A percentile compares a stretch with the other conserved stretches of the same genome.
These are phyloP conservation scores for Kodamaea alishanica DNA, from an alignment of 1,139 yeast genomes.

Conservation along the genomic window DNA sequence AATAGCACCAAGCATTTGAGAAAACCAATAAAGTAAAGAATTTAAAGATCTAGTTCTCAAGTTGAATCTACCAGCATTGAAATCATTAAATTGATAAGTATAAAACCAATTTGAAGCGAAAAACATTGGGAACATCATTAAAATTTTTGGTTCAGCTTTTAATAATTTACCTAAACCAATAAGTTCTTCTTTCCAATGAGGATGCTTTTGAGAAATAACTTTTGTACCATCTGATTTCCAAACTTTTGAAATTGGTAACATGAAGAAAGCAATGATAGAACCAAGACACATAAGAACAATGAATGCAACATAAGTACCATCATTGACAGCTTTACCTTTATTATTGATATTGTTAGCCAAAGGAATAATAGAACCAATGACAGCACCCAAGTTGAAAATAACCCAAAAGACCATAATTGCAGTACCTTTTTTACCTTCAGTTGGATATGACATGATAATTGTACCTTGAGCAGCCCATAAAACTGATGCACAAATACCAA, in stretches of 20 bases:
- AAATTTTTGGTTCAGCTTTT: slow-evolving; percentile 44
- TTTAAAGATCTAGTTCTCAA: slow-evolving; percentile 59
- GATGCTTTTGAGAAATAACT: slow-evolving; percentile 44
- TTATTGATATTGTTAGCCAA: slow-evolving; percentile 47
- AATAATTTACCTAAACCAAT: slow-evolving; percentile 38
- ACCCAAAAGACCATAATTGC: slow-evolving; percentile 60
- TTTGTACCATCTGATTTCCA: slow-evolving; percentile 51
- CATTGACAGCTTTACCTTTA: slow-evolving; percentile 37
- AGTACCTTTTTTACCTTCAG: slow-evolving; percentile 52
- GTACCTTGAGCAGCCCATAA: slow-evolving; percentile 64
- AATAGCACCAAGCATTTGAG: slow-evolving; percentile 58
- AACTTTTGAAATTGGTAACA: slow-evolving; percentile 51
- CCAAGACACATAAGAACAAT: slow-evolving; percentile 54
- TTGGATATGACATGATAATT: slow-evolving; percentile 54
- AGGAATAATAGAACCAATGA: slow-evolving; percentile 55
- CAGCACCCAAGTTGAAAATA: slow-evolving; percentile 63
- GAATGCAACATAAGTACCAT: slow-evolving; percentile 58
- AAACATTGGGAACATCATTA: slow-evolving; percentile 56
- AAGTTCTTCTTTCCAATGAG: slow-evolving; percentile 47
- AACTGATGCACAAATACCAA: slow-evolving; percentile 55
- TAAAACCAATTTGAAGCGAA: slow-evolving; percentile 64
- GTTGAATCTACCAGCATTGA: slow-evolving; percentile 55
- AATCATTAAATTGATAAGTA: slow-evolving; percentile 59
- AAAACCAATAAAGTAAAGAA: slow-evolving; percentile 56
- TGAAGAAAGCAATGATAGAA: slow-evolving; percentile 38